Base-by-base conservation (phyloP, 805 yeast genomes). In the Hanseniaspora valbyensis region DNA sequence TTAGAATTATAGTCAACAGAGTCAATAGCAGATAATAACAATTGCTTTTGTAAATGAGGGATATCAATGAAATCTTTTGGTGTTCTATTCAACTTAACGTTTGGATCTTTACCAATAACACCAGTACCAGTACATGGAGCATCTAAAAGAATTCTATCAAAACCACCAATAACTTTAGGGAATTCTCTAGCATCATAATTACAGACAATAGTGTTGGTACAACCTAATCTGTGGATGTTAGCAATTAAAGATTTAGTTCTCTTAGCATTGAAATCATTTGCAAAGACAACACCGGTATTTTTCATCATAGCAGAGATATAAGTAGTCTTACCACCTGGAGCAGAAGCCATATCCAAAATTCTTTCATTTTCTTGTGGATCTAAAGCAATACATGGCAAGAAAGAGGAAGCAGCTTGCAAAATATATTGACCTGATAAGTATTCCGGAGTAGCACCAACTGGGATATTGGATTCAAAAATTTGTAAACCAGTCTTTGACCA, bases 71-170 rank as follows among this genome's bases (percentile, higher is more conserved):
- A 92, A 68, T 92, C 99, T 67, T 88, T 88, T 64, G 88, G 96
- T 19, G 95, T 88, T 73, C 97, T 82, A 55, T 83, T 81, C 13
- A 84, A 81, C 68, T 92, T 92, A 55, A 92, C 97, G 49, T 86
- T 80, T 63, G 87, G 95, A 70, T 92, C 98, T 70, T 92, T 92
- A 54, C 95, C 92, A 63, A 92, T 92, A 58, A 92, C 98, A 69
- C 99, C 99, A 2, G 98, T 90, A 71, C 99, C 99, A 6, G 98
- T 88, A 70, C 99, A 92, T 57, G 99, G 99, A 30, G 99, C 98
- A 74, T 92, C 99, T 58, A 92, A 73, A 56, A 92, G 70, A 36
- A 92, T 80, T 68, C 98, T 79, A 66, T 92, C 97, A 60, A 92
- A 92, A 0, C 99, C 99, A 58, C 98, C 98, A 64, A 92, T 87